phyloP scores from a whole-genome alignment of 1,284 basidiomycete genomes.

The Rhodotorula sp. region DNA sequence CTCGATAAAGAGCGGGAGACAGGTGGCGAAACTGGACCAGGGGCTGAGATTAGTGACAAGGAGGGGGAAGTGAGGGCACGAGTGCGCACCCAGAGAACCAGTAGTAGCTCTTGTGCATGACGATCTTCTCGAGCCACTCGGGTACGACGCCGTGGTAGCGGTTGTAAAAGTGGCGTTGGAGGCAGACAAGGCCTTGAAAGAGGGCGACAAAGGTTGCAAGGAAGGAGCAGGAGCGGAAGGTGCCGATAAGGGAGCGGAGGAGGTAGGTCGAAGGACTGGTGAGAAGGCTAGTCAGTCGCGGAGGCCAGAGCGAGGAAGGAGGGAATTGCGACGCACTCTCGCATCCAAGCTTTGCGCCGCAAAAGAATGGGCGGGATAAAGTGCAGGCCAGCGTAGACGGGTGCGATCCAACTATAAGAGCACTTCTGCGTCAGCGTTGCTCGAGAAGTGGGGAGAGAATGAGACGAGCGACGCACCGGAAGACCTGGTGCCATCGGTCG shows the following conservation, averaged over 20 bases:
- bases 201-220: conserved; percentile 79
- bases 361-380: conserved; percentile 64
- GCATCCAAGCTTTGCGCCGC: conserved; percentile 57
- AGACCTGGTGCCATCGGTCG: conserved; percentile 75
- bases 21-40: conserved; percentile 64
- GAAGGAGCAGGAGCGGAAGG: conserved; percentile 82
- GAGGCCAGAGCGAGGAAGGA: not conserved
- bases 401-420: conserved; percentile 62
- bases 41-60: too few relatives aligned
- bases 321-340: conserved; percentile 61
- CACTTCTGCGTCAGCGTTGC: not conserved
- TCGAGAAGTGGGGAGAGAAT: too few relatives aligned
- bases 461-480: conserved; percentile 50
- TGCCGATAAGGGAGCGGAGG: conserved; percentile 66
- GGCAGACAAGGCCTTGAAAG: conserved; percentile 82
- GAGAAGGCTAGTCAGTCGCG: not conserved
- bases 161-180: conserved; percentile 58
- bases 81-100: conserved; percentile 34
- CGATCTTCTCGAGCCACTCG: conserved; percentile 18
- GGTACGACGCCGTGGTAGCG: conserved; percentile 45
- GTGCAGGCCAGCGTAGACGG: conserved; percentile 82
- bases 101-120: conserved; percentile 36
- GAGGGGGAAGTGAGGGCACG: not conserved
- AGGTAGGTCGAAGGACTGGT: conserved; percentile 48
- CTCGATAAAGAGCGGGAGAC: conserved; percentile 79